Evolutionary conservation across 257 asterid genomes (phyloP).

Genomic region (Ocimum tenuiflorum): DNA sequence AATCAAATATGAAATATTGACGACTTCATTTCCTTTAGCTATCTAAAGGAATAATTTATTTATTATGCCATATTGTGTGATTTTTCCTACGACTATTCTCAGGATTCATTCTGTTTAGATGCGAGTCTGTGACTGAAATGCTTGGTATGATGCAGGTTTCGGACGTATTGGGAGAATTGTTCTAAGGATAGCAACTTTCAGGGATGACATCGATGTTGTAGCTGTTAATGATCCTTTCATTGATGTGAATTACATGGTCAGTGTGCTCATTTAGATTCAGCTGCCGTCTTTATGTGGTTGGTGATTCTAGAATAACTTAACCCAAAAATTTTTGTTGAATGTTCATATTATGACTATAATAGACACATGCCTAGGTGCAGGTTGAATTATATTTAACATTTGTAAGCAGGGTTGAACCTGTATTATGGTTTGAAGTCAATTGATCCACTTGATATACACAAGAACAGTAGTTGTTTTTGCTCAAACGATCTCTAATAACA

Average conservation of each 20-base stretch:
- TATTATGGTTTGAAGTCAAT: not conserved
- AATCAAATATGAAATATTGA: not conserved
- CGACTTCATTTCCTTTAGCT: not conserved
- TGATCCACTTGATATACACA: not conserved
- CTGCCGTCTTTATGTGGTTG: not conserved
- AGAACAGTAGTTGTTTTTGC: not conserved
- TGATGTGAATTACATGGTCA: constrained; percentile 94
- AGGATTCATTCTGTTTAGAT: not conserved
- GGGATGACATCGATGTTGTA: constrained; percentile 93
- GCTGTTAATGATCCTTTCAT: constrained; percentile 97
- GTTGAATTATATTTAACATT: not conserved
- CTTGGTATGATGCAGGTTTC: constrained; percentile 53
- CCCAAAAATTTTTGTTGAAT: not conserved
- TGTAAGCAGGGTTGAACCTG: not conserved
- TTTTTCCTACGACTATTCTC: not conserved
- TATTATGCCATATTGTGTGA: not conserved
- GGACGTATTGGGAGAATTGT: constrained; percentile 97
- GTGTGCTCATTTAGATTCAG: constrained; percentile 22
- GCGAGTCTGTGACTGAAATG: not conserved
- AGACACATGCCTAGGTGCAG: not conserved
- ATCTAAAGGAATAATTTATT: not conserved
- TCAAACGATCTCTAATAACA: not conserved
- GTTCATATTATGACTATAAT: not conserved
- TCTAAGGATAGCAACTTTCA: constrained; percentile 73
- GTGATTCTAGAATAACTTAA: not conserved